Evolutionary conservation across 169 alveolate species (phyloP), one percentile per base, ranked within the genome.

Genomic region (Plasmodium ovale): DNA sequence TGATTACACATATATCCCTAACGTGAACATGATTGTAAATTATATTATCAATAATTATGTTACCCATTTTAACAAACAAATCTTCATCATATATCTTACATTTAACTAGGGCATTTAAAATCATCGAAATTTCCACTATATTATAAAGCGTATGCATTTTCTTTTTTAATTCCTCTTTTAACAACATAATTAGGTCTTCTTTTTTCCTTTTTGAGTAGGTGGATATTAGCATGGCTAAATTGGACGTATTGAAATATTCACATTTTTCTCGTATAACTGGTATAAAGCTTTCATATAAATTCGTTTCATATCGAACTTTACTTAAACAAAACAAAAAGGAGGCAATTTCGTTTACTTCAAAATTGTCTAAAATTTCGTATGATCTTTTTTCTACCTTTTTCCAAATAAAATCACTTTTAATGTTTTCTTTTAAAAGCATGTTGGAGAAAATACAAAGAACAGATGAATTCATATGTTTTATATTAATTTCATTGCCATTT

Each of bases 271-370:
- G 64, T 67, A 82, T 82, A 39, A 82, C 53, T 33, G 90, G 84
- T 53, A 82, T 82, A 44, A 82, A 82, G 67, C 84, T 82, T 21
- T 82, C 90, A 82, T 65, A 82, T 54, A 82, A 67, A 39, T 82
- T 64, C 16, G 90, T 82, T 65, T 82, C 90, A 59, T 67, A 82
- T 35, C 90, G 65, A 39, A 68, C 56, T 53, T 82, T 82, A 58
- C 90, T 82, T 49, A 82, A 82, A 27, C 90, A 82, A 82, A 82
- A 82, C 67, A 82, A 67, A 71, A 82, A 82, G n/a, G 90, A 82
- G 10, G 90, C 90, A 14, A 82, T 68, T 1, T 82, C 90, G 10
- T 53, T 53, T 33, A 65, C 84, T 67, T 82, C 90, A 68, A 82
- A 82, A 51, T 56, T 68, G 29, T 82, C 84, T 56, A 82, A 53